A percentile compares a stretch with the other conserved stretches of the same genome.
Evolutionary conservation across 768 basidiomycete genomes (phyloP).

Genomic region (Serendipita indica): DNA sequence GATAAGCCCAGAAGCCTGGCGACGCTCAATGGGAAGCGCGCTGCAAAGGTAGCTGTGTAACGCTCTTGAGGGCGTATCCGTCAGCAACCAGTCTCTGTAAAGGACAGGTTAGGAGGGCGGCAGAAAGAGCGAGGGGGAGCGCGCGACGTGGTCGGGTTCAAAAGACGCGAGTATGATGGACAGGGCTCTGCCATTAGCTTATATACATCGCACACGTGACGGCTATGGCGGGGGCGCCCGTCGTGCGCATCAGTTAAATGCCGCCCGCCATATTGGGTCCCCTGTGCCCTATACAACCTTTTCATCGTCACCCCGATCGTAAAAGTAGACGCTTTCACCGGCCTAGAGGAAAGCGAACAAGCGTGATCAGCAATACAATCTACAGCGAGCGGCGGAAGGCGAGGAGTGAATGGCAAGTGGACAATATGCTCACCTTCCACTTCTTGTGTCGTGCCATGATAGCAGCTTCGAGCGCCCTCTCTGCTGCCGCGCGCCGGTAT

Average conservation of each 20-base stretch:
- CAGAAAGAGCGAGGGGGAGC: no score
- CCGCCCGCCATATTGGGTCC: background rate
- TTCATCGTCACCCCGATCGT: constrained; percentile 23
- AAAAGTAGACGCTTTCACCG: constrained; percentile 79
- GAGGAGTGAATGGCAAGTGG: constrained; percentile 15
- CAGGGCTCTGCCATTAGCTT: background rate
- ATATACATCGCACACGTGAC: constrained; percentile 8
- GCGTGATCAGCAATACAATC: background rate
- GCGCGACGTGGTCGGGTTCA: constrained; percentile 1
- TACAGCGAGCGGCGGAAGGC: background rate
- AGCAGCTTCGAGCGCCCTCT: constrained; percentile 59
- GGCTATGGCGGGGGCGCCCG: background rate
- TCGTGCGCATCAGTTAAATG: background rate
- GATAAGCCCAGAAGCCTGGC: no score
- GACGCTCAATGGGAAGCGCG: no score
- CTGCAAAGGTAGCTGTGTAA: no score
- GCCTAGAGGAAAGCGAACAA: constrained; percentile 33
- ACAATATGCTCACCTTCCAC: constrained; percentile 68
- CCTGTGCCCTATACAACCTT: constrained; percentile 1
- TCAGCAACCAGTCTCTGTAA: no score
- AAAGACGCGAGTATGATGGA: no score
- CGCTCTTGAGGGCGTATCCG: no score
- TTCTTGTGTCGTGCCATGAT: constrained; percentile 91
- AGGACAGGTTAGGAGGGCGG: no score
- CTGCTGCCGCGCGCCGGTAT: constrained; percentile 69